A percentile compares a stretch with the other conserved stretches of the same genome.
Conservation (phyloP, 1,284 basidiomycete genomes). For the Fistulina hepatica region DNA sequence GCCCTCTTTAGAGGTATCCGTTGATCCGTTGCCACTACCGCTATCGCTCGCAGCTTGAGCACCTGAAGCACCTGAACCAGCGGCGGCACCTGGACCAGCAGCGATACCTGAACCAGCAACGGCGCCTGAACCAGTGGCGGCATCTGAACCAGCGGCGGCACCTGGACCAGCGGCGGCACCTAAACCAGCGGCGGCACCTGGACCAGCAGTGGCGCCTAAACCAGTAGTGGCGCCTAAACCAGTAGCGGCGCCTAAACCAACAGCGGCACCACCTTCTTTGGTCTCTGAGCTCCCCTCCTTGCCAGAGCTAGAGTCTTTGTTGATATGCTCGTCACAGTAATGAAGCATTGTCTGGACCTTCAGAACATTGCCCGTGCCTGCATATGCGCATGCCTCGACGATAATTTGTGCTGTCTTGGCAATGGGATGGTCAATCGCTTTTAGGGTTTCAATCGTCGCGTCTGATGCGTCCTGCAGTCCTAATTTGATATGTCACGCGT, state of each 20-base stretch:
- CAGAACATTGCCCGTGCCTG: conserved; percentile 92
- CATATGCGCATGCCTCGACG: conserved; percentile 91
- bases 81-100: too few relatives aligned
- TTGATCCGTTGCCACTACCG: too few relatives aligned
- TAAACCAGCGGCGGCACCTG: too few relatives aligned
- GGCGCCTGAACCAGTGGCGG: too few relatives aligned
- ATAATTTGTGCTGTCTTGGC: conserved; percentile 87
- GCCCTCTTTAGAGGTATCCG: conserved; percentile 45
- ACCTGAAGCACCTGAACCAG: too few relatives aligned
- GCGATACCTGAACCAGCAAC: too few relatives aligned
- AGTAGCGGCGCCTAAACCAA: neutral
- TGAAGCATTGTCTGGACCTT: conserved; percentile 92
- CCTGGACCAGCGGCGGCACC: neutral
- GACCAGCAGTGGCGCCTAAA: neutral
- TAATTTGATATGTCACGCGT: conserved; percentile 22
- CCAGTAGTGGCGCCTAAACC: neutral
- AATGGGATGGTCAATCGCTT: conserved; percentile 90
- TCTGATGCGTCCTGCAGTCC: conserved; percentile 88
- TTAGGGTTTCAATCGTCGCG: conserved; percentile 90
- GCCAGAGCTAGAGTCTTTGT: too few relatives aligned
- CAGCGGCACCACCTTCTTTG: conserved; percentile 33
- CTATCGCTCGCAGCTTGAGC: conserved; percentile 20
- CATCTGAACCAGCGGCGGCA: too few relatives aligned
- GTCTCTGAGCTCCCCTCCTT: conserved; percentile 38
- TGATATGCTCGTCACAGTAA: conserved; percentile 86